Evolutionary conservation across 306 rosid species (phyloP).

Genomic region (Fragaria ananassa): DNA sequence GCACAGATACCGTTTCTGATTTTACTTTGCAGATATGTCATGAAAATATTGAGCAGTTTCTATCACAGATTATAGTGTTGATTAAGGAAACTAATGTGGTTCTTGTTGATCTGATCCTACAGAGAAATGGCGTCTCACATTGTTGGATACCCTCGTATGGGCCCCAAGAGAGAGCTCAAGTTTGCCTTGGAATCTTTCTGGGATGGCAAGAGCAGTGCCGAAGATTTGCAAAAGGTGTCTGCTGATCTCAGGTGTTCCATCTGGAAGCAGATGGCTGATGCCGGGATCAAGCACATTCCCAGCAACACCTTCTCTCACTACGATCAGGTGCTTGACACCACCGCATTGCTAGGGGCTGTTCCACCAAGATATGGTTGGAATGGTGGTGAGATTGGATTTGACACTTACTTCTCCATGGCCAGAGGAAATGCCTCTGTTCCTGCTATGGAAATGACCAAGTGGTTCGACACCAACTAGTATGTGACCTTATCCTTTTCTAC

Average conservation of each 20-base stretch:
- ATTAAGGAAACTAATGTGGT: conserved; percentile 17
- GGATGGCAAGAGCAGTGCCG: conserved; percentile 87
- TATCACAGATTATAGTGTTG: not conserved
- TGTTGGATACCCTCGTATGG: conserved; percentile 94
- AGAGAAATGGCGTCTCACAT: conserved; percentile 85
- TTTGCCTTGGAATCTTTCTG: conserved; percentile 87
- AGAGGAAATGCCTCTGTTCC: conserved; percentile 92
- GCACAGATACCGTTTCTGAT: too few relatives aligned
- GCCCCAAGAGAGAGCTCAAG: conserved; percentile 97
- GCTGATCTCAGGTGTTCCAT: conserved; percentile 74
- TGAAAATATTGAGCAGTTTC: not conserved
- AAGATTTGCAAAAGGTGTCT: conserved; percentile 73
- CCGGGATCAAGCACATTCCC: conserved; percentile 86
- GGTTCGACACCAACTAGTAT: conserved; percentile 98
- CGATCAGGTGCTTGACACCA: conserved; percentile 78
- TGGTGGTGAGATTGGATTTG: conserved; percentile 82
- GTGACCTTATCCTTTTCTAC: conserved; percentile 19
- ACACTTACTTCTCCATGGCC: conserved; percentile 88
- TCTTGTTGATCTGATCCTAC: conserved; percentile 21
- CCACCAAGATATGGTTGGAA: conserved; percentile 81
- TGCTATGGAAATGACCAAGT: conserved; percentile 99
- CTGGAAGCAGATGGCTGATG: conserved; percentile 82
- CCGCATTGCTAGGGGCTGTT: conserved; percentile 81
- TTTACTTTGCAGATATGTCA: too few relatives aligned
- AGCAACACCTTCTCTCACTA: conserved; percentile 85